These are phyloP conservation scores for Lentinula novae-zelandiae DNA, from an alignment of 1,284 basidiomycete species.

Conservation along the genomic window DNA sequence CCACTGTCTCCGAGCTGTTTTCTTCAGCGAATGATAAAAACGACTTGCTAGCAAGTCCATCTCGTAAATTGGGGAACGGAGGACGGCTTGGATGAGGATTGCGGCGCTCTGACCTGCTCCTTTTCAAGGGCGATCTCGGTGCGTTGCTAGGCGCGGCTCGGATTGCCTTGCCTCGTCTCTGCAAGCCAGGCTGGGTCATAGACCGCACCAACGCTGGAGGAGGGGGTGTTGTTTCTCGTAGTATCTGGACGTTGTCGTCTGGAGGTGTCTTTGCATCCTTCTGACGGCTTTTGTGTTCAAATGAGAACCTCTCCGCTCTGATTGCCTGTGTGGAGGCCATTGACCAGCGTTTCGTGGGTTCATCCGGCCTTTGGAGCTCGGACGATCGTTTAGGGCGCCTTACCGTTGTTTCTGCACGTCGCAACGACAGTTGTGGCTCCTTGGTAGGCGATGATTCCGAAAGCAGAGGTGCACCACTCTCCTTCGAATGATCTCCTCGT, in stretches of 20 bases:
- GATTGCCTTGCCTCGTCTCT: not conserved
- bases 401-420: slow-evolving; percentile 4
- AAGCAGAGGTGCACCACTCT: not conserved
- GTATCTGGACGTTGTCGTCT: not conserved
- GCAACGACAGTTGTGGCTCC: not conserved
- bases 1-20: not conserved
- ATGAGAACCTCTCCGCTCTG: not conserved
- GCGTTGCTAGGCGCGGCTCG: too few species aligned
- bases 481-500: not conserved
- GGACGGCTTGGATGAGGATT: not conserved
- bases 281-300: not conserved
- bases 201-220: not conserved
- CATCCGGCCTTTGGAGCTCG: not conserved
- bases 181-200: not conserved
- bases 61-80: not conserved
- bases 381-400: slow-evolving; percentile 1
- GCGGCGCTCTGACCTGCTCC: not conserved
- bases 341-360: not conserved
- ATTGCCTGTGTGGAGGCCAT: slow-evolving; percentile 2
- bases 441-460: too few species aligned
- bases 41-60: not conserved
- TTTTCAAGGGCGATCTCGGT: not conserved
- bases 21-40: not conserved
- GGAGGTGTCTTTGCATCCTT: not conserved
- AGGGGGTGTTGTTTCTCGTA: not conserved